Evolutionary conservation across 2,329 filamentous ascomycete species (phyloP), one percentile per base, ranked within the genome.

Genomic region (Colletotrichum destructivum): DNA sequence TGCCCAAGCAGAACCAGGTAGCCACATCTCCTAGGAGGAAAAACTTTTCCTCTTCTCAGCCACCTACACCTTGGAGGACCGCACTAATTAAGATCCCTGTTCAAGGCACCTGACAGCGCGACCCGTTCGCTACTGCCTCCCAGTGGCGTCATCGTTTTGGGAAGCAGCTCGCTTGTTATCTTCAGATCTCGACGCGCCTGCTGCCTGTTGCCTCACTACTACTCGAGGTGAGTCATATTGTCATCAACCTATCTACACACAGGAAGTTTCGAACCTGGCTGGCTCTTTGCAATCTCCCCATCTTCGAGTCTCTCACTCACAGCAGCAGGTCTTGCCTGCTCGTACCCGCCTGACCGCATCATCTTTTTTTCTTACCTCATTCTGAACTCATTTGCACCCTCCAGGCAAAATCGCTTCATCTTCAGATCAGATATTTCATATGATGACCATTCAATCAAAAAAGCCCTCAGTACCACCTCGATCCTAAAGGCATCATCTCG

Each of bases 141-240:
- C 66, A 40, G 60, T 72, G 69, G 69, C 69, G 69, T 72, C 69
- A 69, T 71, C 59, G 49, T 47, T 64, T 67, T 61, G 18, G 15
- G 38, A 12, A 54, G 59, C 31, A 44, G 38, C 62, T 47, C 56
- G 44, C 54, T 38, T 51, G 13, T 35, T 47, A 23, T 31, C 31
- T 15, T 4, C 35, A 3, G 47, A 61, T 40, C 31, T 49, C 8
- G 15, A 63, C 65, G 66, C 59, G 66, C 21, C 65, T 57, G 47
- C 16, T 59, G 52, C 51, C n/a, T 62, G 59, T 15, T 31, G 49
- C 15, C 63, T 67, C 26, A 31, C 18, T 42, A 47, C 18, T 42
- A 47, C 15, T 8, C 18, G 42, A 1, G 40, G 57, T 57, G 40
- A 62, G 51, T 71, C 57, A 66, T 40, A 18, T 44, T 2, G 8